Evolutionary conservation across 2,329 filamentous ascomycete genomes (phyloP).

Genomic region (Pseudopithomyces chartarum): DNA sequence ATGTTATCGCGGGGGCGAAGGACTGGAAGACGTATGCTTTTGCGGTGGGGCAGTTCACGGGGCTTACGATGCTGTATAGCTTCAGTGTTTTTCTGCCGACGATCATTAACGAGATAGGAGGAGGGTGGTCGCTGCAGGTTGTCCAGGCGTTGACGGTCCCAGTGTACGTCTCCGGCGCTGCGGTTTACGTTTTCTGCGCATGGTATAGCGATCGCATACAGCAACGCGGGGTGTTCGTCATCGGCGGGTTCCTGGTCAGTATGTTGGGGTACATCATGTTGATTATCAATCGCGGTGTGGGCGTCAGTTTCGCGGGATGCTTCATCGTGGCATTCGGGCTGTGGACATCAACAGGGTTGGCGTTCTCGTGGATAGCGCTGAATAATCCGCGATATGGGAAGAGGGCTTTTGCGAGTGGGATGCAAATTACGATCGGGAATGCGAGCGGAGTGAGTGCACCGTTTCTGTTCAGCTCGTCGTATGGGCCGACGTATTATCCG

Average conservation of each 20-base stretch:
- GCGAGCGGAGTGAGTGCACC: slow-evolving; percentile 35
- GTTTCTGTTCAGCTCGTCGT: slow-evolving; percentile 23
- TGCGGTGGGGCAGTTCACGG: slow-evolving; percentile 53
- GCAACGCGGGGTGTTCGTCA: slow-evolving; percentile 32
- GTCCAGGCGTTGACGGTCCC: slow-evolving; percentile 40
- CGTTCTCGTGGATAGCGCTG: slow-evolving; percentile 19
- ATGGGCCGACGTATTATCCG: slow-evolving; percentile 21
- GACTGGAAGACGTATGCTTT: slow-evolving; percentile 37
- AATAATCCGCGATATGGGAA: slow-evolving; percentile 27
- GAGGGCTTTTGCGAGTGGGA: slow-evolving; percentile 15
- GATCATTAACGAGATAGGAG: slow-evolving; percentile 32
- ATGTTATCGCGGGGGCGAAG: slow-evolving; percentile 55
- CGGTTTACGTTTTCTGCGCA: slow-evolving; percentile 28
- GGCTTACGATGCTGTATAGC: slow-evolving; percentile 30
- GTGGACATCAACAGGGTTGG: slow-evolving; percentile 15
- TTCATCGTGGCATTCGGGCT: slow-evolving; percentile 23
- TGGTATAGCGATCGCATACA: slow-evolving; percentile 33
- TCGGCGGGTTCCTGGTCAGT: slow-evolving; percentile 40
- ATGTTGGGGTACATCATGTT: slow-evolving; percentile 56
- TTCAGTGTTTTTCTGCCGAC: slow-evolving; percentile 36
- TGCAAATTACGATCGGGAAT: slow-evolving; percentile 37
- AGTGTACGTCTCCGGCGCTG: slow-evolving; percentile 33
- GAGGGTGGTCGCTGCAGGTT: slow-evolving; percentile 24
- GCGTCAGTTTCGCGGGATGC: slow-evolving; percentile 14
- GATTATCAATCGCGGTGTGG: slow-evolving; percentile 5